Conservation (phyloP, 1,284 basidiomycete species). For the Pulchroboletus neoregius region DNA sequence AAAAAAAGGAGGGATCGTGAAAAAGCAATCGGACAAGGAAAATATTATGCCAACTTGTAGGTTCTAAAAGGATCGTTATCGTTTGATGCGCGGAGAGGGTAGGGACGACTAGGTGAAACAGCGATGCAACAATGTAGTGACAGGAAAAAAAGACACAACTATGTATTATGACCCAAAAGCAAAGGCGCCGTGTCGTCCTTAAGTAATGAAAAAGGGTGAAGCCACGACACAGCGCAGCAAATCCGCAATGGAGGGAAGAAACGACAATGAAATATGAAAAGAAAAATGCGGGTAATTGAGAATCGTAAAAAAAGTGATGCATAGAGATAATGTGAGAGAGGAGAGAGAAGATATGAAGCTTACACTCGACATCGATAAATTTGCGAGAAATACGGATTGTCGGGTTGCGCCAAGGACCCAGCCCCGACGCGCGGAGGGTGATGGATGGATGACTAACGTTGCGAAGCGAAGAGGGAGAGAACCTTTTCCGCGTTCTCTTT, state of each 20-base stretch:
- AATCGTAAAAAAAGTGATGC: conserved; percentile 22
- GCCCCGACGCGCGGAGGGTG: conserved; percentile 14
- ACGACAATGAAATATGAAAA: conserved; percentile 10
- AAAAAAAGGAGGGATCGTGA: not conserved
- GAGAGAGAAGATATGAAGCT: conserved; percentile 12
- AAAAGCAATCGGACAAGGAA: conserved; percentile 12
- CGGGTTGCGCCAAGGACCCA: conserved; percentile 22
- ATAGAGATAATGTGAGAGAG: conserved; percentile 30
- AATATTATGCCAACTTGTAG: conserved; percentile 28
- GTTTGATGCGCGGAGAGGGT: conserved; percentile 19
- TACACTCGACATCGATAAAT: conserved; percentile 22
- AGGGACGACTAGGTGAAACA: conserved; percentile 25
- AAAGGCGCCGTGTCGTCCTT: conserved; percentile 29
- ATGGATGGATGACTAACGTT: conserved; percentile 33
- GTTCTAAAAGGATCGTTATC: conserved; percentile 25
- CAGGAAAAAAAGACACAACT: conserved; percentile 23
- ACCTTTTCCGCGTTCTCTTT: conserved; percentile 80
- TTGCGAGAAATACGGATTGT: conserved; percentile 17
- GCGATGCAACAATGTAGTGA: conserved; percentile 31
- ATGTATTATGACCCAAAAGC: conserved; percentile 29
- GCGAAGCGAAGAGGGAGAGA: conserved; percentile 68
- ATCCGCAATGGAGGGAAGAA: conserved; percentile 13
- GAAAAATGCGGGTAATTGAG: conserved; percentile 18
- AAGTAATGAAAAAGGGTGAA: conserved; percentile 9
- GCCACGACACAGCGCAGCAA: conserved; percentile 24